phyloP scores from a whole-genome alignment of 768 basidiomycete species.

The Russula ochroleuca region DNA sequence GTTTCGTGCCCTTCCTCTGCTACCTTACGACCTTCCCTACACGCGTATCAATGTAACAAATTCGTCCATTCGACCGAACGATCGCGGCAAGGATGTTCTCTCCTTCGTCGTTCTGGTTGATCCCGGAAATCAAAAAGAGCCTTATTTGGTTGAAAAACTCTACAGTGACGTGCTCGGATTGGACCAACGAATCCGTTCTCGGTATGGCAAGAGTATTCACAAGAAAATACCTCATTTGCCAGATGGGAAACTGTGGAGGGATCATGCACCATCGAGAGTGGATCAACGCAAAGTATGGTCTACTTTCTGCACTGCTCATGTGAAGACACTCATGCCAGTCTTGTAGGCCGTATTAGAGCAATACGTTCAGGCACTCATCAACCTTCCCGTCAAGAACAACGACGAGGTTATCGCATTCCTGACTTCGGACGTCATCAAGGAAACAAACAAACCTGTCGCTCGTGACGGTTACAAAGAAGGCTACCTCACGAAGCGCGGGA shows the following conservation, averaged over 20 bases:
- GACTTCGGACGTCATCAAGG: conserved; percentile 81
- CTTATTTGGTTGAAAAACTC: conserved; percentile 87
- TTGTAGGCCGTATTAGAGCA: conserved; percentile 68
- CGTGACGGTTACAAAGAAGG: conserved; percentile 89
- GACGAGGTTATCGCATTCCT: conserved; percentile 89
- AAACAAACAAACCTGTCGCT: conserved; percentile 69
- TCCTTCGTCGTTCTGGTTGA: conserved; percentile 80
- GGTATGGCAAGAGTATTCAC: conserved; percentile 55
- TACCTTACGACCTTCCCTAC: conserved; percentile 65
- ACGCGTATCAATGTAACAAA: conserved; percentile 70
- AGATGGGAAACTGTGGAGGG: conserved; percentile 92
- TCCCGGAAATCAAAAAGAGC: conserved; percentile 64
- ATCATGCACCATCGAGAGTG: conserved; percentile 93
- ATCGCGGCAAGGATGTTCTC: conserved; percentile 86
- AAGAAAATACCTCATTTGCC: conserved; percentile 82
- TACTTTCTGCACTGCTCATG: conserved; percentile 2
- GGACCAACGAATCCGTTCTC: conserved; percentile 66
- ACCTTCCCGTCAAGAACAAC: conserved; percentile 80
- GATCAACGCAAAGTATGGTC: conserved; percentile 86
- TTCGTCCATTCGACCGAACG: conserved; percentile 83
- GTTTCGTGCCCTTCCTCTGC: conserved; percentile 70
- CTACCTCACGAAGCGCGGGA: conserved; percentile 91
- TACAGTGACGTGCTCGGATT: conserved; percentile 90
- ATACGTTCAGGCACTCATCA: conserved; percentile 80
- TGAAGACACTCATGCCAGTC: conserved; percentile 20